Evolutionary conservation across 2,329 filamentous ascomycete species (phyloP).

Genomic region (Pestalotiopsis sp.): DNA sequence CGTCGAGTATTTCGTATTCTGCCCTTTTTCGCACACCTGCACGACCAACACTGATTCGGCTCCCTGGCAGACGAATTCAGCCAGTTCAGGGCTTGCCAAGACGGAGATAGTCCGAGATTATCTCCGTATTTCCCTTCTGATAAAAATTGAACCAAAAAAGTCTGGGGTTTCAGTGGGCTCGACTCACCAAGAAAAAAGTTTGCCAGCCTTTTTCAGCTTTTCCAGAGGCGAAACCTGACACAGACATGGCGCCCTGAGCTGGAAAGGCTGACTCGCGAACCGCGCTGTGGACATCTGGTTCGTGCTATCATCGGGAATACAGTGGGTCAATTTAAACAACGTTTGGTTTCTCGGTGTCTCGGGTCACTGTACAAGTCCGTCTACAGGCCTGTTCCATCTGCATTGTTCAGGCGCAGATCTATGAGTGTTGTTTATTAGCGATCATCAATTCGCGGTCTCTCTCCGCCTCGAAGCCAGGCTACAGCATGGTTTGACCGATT

Average conservation of each 20-base stretch:
- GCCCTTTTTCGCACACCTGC: neutral
- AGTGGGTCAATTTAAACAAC: neutral
- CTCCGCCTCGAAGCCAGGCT: neutral
- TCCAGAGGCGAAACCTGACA: neutral
- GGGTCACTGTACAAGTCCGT: neutral
- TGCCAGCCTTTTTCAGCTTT: neutral
- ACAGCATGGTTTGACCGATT: neutral
- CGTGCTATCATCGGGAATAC: neutral
- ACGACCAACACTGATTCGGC: neutral
- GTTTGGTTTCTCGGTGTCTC: neutral
- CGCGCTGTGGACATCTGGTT: neutral
- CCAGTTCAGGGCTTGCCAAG: neutral
- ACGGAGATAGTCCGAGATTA: conserved; percentile 3
- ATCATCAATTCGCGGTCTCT: neutral
- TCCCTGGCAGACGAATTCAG: neutral
- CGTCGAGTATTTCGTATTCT: neutral
- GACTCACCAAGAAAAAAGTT: too few species aligned
- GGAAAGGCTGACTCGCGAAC: neutral
- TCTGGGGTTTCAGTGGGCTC: neutral
- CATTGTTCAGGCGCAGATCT: neutral
- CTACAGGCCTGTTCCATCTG: neutral
- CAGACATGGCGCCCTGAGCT: neutral
- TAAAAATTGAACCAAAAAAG: neutral
- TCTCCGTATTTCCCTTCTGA: neutral
- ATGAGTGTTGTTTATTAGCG: neutral